Percentiles rank a stretch among this genome's conserved stretches.
Evolutionary conservation across 1,284 basidiomycete species (phyloP).

Genomic region (Moesziomyces antarcticus): DNA sequence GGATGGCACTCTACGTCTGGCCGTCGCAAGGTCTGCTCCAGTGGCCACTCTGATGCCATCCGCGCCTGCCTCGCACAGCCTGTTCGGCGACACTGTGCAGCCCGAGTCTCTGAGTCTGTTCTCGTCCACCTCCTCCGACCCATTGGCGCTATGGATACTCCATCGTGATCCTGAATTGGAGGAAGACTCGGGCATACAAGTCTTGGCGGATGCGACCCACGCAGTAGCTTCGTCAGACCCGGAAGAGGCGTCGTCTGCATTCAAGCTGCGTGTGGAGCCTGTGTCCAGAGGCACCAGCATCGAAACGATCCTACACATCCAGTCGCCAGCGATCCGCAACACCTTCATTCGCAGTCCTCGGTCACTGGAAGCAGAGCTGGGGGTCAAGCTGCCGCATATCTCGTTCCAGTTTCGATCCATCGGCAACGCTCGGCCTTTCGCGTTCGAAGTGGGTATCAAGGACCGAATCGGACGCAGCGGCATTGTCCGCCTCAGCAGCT

Average conservation of each 20-base stretch:
- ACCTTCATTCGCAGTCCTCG: conserved; percentile 76
- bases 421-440: conserved; percentile 73
- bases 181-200: conserved; percentile 76
- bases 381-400: conserved; percentile 78
- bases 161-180: conserved; percentile 73
- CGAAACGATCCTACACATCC: conserved; percentile 81
- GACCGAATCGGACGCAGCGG: conserved; percentile 76
- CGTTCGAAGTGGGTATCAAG: conserved; percentile 80
- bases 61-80: conserved; percentile 2
- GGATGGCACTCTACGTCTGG: background rate
- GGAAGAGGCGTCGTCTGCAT: background rate
- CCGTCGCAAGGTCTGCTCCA: background rate
- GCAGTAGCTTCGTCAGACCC: conserved; percentile 63
- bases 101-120: conserved; percentile 79
- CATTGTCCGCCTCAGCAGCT: conserved; percentile 78
- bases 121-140: conserved; percentile 78
- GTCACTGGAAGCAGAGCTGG: conserved; percentile 69
- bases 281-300: conserved; percentile 62
- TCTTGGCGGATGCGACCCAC: conserved; percentile 76
- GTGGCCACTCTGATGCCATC: conserved; percentile 1
- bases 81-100: conserved; percentile 73
- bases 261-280: conserved; percentile 11
- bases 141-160: conserved; percentile 74
- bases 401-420: conserved; percentile 79
- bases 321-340: conserved; percentile 77